These are phyloP conservation scores for Warburgia ugandensis DNA, from an alignment of 164 flowering plant species.

Conservation along the genomic window DNA sequence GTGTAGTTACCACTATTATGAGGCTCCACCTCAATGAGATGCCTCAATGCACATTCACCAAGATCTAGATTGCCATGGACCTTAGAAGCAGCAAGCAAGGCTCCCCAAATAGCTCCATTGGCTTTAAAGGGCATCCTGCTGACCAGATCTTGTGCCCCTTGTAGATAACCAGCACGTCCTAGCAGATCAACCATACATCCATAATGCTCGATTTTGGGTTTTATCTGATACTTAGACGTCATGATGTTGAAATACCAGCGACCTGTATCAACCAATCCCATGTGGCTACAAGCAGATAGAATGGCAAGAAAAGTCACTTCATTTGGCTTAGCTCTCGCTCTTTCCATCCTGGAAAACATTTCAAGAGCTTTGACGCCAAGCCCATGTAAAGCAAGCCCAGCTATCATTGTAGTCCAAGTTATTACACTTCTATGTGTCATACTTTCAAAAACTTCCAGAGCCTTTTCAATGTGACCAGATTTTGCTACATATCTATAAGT, in stretches of 20 bases:
- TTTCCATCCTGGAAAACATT: slow-evolving; percentile 53
- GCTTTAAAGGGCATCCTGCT: slow-evolving; percentile 56
- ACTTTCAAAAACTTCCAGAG: slow-evolving; percentile 37
- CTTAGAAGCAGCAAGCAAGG: slow-evolving; percentile 59
- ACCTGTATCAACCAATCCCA: slow-evolving; percentile 49
- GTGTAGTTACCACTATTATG: slow-evolving; percentile 57
- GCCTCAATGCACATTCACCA: slow-evolving; percentile 41
- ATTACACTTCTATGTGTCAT: slow-evolving; percentile 40
- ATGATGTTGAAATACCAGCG: slow-evolving; percentile 33
- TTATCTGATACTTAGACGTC: slow-evolving; percentile 30
- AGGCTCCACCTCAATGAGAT: slow-evolving; percentile 51
- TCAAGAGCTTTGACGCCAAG: slow-evolving; percentile 43
- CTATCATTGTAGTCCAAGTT: slow-evolving; percentile 66
- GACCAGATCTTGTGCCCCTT: slow-evolving; percentile 40
- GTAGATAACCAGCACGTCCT: slow-evolving; percentile 56
- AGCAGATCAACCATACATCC: slow-evolving; percentile 70
- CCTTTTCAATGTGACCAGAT: slow-evolving; percentile 46
- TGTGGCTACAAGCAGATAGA: slow-evolving; percentile 68
- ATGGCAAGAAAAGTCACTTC: slow-evolving; percentile 52
- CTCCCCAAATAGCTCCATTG: slow-evolving; percentile 76
- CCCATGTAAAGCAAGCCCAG: slow-evolving; percentile 59
- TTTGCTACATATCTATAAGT: slow-evolving; percentile 61
- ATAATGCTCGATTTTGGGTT: slow-evolving; percentile 54
- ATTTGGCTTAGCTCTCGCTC: slow-evolving; percentile 37
- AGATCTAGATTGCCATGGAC: slow-evolving; percentile 40